phyloP scores from a whole-genome alignment of 192 early-diverging fungal species.

The Backusella circina region DNA sequence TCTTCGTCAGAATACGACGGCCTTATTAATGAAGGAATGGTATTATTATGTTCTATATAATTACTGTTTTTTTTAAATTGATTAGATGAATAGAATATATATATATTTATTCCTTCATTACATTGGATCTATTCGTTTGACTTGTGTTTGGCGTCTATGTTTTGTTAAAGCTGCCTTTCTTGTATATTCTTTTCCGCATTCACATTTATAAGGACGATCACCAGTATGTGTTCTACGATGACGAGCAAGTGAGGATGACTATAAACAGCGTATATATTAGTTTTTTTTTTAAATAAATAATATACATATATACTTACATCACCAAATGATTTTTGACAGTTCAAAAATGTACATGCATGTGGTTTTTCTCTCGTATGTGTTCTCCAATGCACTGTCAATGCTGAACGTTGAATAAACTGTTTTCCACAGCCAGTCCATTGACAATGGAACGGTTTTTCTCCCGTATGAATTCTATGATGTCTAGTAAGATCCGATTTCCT shows the following conservation, averaged over 20 bases:
- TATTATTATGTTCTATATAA: background rate
- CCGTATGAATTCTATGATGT: background rate
- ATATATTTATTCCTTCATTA: background rate
- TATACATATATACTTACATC: background rate
- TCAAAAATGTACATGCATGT: background rate
- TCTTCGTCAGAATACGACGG: background rate
- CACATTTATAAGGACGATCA: constrained; percentile 66
- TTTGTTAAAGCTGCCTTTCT: constrained; percentile 71
- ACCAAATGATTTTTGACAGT: background rate
- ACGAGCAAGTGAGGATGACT: constrained; percentile 43
- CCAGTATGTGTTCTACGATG: constrained; percentile 70
- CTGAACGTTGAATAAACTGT: constrained; percentile 63
- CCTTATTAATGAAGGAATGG: background rate
- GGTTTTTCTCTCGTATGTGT: background rate
- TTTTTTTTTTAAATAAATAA: too few species aligned
- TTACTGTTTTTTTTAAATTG: too few species aligned
- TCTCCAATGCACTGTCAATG: constrained; percentile 19
- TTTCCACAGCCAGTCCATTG: constrained; percentile 58
- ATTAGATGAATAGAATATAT: background rate
- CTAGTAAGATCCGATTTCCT: background rate
- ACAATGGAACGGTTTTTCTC: constrained; percentile 45
- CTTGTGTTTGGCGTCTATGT: constrained; percentile 36
- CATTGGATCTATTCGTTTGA: background rate
- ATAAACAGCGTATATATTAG: too few species aligned
- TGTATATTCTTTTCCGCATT: constrained; percentile 71